Conservation (phyloP, 495 filamentous ascomycete species). For the Daldinia caldariorum region DNA sequence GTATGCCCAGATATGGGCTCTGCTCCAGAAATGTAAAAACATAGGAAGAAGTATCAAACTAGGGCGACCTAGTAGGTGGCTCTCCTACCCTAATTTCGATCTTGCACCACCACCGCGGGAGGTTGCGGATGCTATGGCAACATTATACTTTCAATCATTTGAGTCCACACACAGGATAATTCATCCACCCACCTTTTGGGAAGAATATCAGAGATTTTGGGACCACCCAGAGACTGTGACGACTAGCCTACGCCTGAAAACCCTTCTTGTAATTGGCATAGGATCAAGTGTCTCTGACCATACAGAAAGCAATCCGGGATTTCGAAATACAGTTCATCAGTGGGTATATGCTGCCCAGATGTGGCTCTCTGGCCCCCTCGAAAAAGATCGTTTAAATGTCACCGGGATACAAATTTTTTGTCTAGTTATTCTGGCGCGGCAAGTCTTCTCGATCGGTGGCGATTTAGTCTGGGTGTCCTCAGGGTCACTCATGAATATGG, state of each 20-base stretch:
- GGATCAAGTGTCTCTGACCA: slow-evolving; percentile 59
- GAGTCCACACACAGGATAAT: slow-evolving; percentile 67
- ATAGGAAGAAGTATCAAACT: slow-evolving; percentile 45
- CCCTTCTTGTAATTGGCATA: slow-evolving; percentile 65
- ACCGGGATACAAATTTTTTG: slow-evolving; percentile 64
- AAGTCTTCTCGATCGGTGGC: slow-evolving; percentile 60
- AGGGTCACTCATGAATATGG: slow-evolving; percentile 64
- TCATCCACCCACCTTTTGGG: slow-evolving; percentile 65
- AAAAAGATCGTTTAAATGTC: slow-evolving; percentile 62
- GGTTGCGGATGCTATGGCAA: slow-evolving; percentile 62
- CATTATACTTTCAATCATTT: slow-evolving; percentile 65
- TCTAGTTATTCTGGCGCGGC: slow-evolving; percentile 64
- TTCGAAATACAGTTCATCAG: slow-evolving; percentile 50
- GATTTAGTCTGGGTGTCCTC: slow-evolving; percentile 67
- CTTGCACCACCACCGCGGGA: slow-evolving; percentile 58
- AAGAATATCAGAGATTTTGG: slow-evolving; percentile 65
- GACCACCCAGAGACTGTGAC: slow-evolving; percentile 47
- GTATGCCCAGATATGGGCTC: slow-evolving; percentile 43
- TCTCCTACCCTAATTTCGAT: slow-evolving; percentile 36
- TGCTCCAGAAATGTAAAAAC: slow-evolving; percentile 50
- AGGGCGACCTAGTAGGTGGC: slow-evolving; percentile 43
- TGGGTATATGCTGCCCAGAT: slow-evolving; percentile 68
- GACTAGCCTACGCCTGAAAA: slow-evolving; percentile 55
- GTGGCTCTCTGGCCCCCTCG: slow-evolving; percentile 63
- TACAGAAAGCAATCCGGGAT: slow-evolving; percentile 43